Evolutionary conservation across 2,329 filamentous ascomycete genomes (phyloP), one percentile per base, ranked within the genome.

Genomic region (Verticillium isaacii): DNA sequence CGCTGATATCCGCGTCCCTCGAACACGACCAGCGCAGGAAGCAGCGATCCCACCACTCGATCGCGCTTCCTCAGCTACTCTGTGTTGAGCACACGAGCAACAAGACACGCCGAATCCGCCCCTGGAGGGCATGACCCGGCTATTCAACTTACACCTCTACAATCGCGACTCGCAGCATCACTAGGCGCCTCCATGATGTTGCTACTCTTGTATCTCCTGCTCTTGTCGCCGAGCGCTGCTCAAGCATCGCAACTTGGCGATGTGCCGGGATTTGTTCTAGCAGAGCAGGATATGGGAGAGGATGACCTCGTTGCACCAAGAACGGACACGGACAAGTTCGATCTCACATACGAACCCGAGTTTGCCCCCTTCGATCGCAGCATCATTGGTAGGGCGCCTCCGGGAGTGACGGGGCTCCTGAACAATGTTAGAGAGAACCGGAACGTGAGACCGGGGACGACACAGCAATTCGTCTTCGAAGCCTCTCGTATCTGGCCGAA

Each of bases 151-250:
- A 88, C 84, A 73, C 86, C 84, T 69, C 78, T 91, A 67, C 90
- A 91, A 78, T 89, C 87, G 77, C 88, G 89, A 72, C 84, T 92
- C 70, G 84, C 85, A 71, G 86, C 88, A 69, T 90, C 88, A 62
- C 72, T 89, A 60, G 78, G 84, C 68, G 85, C 87, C 60, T 85
- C 86, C 36, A 75, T 85, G 34, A 71, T 89, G 58, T 73, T 91
- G 36, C 68, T 89, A 37, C 69, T 85, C 45, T 72, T 54, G n/a
- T 39, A 14, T 39, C 11, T 50, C 23, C 25, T 59, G 37, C 19
- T 59, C 39, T 25, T 92, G 52, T 89, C 74, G 85, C 32, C 78
- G 90, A 41, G 83, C 83, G 62, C 82, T 81, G 55, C 82, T 84
- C 19, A 79, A 80, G 60, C 82, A 14, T 8, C 9, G n/a, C 25